These are phyloP conservation scores for Microdochium nivale DNA, from an alignment of 2,329 filamentous ascomycete species.

Conservation along the genomic window DNA sequence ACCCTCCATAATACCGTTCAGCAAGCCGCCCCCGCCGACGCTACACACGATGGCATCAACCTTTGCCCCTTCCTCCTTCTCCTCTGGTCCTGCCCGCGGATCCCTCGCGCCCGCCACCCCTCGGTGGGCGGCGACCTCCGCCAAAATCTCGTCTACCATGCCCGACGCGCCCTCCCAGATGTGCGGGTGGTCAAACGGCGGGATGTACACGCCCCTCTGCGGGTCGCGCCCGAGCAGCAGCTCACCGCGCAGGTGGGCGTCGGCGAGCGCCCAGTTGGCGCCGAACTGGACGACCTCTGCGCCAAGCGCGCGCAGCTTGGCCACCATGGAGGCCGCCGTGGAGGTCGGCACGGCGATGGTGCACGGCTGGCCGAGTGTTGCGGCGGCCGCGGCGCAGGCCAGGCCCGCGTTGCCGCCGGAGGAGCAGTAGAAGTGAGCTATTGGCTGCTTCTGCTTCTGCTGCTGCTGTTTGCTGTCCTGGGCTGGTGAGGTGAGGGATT, in stretches of 20 bases:
- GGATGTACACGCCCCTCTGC: conserved; percentile 50
- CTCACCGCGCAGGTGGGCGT: conserved; percentile 52
- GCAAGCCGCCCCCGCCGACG: conserved; percentile 72
- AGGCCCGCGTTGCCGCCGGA: conserved; percentile 81
- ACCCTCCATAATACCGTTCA: conserved; percentile 68
- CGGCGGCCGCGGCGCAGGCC: conserved; percentile 67
- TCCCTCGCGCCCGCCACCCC: conserved; percentile 19
- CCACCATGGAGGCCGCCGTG: conserved; percentile 61
- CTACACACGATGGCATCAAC: conserved; percentile 68
- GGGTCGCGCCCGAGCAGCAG: conserved; percentile 46
- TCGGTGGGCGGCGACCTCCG: too few relatives aligned
- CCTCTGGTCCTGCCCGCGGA: not conserved
- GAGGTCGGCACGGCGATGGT: conserved; percentile 67
- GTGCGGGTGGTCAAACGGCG: conserved; percentile 60
- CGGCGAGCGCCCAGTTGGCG: conserved; percentile 60
- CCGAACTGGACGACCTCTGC: conserved; percentile 62
- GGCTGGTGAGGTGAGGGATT: not conserved
- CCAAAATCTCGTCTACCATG: conserved; percentile 42
- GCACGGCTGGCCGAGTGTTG: conserved; percentile 52
- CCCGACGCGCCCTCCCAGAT: conserved; percentile 59
- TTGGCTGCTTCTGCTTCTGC: not conserved
- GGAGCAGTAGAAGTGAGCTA: conserved; percentile 65
- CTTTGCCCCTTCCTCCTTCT: conserved; percentile 12
- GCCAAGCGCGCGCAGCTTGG: conserved; percentile 61
- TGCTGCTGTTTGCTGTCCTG: too few relatives aligned